Evolutionary conservation across 23 red algal genomes (phyloP).

Genomic region (Gracilaria gracilis): DNA sequence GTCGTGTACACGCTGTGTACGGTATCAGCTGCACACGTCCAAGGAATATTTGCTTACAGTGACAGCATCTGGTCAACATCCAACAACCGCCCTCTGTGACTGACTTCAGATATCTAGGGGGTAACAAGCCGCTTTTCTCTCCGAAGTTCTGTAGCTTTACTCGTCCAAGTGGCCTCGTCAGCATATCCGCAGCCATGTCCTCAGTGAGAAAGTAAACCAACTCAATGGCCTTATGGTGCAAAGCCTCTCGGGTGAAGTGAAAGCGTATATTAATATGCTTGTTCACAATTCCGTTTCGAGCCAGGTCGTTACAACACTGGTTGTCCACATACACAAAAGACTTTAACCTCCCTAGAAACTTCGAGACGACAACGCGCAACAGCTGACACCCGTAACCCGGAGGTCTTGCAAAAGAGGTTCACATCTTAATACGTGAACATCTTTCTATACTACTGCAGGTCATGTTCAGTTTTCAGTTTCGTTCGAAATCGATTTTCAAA

Average conservation of each 20-base stretch:
- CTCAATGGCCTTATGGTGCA: not conserved
- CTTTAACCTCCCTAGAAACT: too few species aligned
- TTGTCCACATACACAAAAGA: constrained; percentile 13
- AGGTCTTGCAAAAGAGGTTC: too few species aligned
- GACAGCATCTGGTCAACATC: not conserved
- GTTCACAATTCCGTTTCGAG: not conserved
- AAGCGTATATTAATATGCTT: constrained; percentile 26
- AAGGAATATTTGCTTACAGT: constrained; percentile 4
- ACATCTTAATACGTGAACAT: too few species aligned
- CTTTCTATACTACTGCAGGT: too few species aligned
- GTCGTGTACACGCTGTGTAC: too few species aligned
- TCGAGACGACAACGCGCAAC: too few species aligned
- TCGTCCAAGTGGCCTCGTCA: constrained; percentile 6
- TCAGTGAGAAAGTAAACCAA: not conserved
- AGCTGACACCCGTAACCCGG: too few species aligned
- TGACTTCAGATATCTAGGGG: not conserved
- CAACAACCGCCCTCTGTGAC: constrained; percentile 12
- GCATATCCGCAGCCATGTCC: constrained; percentile 17
- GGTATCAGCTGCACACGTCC: too few species aligned
- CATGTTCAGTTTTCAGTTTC: too few species aligned
- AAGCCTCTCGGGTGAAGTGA: constrained; percentile 21
- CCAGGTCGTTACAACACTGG: not conserved
- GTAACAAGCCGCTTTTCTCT: not conserved
- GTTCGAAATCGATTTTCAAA: too few species aligned
- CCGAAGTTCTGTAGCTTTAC: not conserved